A percentile compares a stretch with the other conserved stretches of the same genome.
phyloP scores from a whole-genome alignment of 2,329 filamentous ascomycete species.

The Talaromyces amestolkiae region DNA sequence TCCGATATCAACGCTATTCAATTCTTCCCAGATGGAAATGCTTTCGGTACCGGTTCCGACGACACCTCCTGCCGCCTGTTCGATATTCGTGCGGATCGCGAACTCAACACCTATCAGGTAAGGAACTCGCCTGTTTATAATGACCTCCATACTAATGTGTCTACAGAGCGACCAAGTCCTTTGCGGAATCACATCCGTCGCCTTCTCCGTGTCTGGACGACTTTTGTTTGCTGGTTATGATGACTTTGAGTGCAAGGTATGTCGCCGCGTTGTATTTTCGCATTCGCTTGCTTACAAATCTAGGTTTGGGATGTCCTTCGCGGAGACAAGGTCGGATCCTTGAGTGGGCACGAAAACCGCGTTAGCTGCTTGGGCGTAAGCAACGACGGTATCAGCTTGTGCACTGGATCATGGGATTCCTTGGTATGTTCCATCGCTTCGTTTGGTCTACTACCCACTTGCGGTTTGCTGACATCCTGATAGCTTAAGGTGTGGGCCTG shows the following conservation, averaged over 20 bases:
- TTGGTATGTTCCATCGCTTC: conserved; percentile 65
- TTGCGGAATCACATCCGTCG: conserved; percentile 96
- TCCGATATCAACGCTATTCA: conserved; percentile 99
- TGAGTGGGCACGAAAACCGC: conserved; percentile 96
- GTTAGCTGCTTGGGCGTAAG: conserved; percentile 98
- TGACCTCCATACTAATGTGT: background rate
- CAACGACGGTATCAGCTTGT: conserved; percentile 98
- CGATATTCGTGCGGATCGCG: conserved; percentile 91
- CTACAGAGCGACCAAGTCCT: conserved; percentile 89
- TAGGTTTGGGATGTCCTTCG: conserved; percentile 98
- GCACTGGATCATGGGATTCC: conserved; percentile 99
- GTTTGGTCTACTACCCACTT: background rate
- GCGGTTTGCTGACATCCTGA: background rate
- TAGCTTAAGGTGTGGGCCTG: conserved; percentile 88
- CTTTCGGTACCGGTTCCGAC: conserved; percentile 95
- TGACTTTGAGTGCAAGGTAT: conserved; percentile 99
- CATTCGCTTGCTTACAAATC: conserved; percentile 17
- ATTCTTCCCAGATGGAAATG: conserved; percentile 98
- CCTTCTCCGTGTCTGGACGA: conserved; percentile 93
- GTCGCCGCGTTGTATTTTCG: background rate
- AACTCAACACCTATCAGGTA: conserved; percentile 67
- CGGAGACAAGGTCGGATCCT: conserved; percentile 92
- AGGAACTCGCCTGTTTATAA: conserved; percentile 25
- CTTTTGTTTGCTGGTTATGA: conserved; percentile 96
- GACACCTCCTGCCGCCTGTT: conserved; percentile 97